These are phyloP conservation scores for Mucor lusitanicus DNA, from an alignment of 371 early-diverging fungal species.

Conservation along the genomic window DNA sequence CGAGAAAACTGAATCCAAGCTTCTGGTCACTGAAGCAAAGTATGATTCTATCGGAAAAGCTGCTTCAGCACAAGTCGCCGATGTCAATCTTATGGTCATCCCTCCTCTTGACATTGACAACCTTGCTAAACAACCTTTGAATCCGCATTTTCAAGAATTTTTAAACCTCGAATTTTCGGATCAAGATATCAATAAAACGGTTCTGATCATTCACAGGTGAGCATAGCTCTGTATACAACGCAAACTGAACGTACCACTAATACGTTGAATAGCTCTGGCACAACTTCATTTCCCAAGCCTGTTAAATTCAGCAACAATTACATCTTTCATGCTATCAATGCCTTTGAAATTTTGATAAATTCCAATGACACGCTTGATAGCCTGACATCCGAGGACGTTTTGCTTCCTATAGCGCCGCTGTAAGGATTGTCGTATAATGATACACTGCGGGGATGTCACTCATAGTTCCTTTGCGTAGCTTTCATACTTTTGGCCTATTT, in stretches of 20 bases:
- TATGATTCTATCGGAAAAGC: conserved; percentile 9
- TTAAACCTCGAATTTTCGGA: conserved; percentile 3
- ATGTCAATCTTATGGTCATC: background rate
- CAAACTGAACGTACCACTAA: background rate
- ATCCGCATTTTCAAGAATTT: background rate
- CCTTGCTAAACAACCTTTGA: background rate
- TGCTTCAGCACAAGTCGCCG: background rate
- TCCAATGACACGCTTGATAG: background rate
- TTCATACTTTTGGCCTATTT: conserved; percentile 12
- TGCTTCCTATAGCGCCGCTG: background rate
- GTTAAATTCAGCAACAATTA: background rate
- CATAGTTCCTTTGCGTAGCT: background rate
- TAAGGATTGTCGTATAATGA: background rate
- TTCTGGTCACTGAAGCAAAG: conserved; percentile 13
- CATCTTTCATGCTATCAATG: background rate
- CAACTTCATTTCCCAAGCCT: background rate
- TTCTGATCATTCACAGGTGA: conserved; percentile 22
- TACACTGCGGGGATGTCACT: background rate
- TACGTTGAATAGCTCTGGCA: background rate
- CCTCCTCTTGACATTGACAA: background rate
- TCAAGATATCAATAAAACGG: background rate
- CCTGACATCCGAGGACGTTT: background rate
- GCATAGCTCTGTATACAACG: background rate
- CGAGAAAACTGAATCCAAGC: conserved; percentile 14
- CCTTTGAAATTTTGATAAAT: background rate